Percentiles rank a stretch among this genome's conserved stretches.
phyloP scores from a whole-genome alignment of 2,329 filamentous ascomycete species.

The Botrytis porri region DNA sequence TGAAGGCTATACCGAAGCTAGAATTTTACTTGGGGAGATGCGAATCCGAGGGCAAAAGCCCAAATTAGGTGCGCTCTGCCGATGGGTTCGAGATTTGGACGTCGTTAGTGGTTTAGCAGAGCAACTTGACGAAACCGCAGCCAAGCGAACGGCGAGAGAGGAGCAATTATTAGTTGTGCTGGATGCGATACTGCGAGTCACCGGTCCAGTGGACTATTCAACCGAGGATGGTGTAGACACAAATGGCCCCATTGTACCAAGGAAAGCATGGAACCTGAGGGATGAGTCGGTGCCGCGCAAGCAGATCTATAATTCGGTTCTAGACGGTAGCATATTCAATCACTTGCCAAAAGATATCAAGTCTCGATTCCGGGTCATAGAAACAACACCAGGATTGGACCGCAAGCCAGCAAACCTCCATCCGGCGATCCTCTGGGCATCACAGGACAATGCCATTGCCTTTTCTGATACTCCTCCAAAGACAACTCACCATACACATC shows the following conservation, averaged over 20 bases:
- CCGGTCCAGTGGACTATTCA: constrained; percentile 56
- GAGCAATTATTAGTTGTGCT: constrained; percentile 58
- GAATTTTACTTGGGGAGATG: constrained; percentile 67
- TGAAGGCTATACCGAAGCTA: constrained; percentile 62
- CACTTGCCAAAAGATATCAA: constrained; percentile 41
- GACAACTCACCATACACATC: constrained; percentile 54
- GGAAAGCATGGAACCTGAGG: constrained; percentile 60
- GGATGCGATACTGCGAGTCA: constrained; percentile 62
- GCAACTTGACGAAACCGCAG: constrained; percentile 43
- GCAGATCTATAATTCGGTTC: constrained; percentile 54
- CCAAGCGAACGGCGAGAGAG: constrained; percentile 46
- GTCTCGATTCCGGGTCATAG: constrained; percentile 54
- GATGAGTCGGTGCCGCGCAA: constrained; percentile 40
- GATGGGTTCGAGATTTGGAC: constrained; percentile 70
- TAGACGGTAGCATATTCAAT: constrained; percentile 54
- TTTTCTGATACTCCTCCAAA: constrained; percentile 49
- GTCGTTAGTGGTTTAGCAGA: constrained; percentile 64
- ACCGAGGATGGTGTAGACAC: constrained; percentile 22
- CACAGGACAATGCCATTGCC: constrained; percentile 53
- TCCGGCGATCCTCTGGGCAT: constrained; percentile 62
- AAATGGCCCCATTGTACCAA: constrained; percentile 43
- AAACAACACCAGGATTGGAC: constrained; percentile 56
- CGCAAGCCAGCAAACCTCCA: constrained; percentile 68
- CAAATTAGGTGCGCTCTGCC: constrained; percentile 65
- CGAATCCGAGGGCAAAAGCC: constrained; percentile 62